Evolutionary conservation across 2,329 filamentous ascomycete species (phyloP).

Genomic region (Pseudogymnoascus sp.): DNA sequence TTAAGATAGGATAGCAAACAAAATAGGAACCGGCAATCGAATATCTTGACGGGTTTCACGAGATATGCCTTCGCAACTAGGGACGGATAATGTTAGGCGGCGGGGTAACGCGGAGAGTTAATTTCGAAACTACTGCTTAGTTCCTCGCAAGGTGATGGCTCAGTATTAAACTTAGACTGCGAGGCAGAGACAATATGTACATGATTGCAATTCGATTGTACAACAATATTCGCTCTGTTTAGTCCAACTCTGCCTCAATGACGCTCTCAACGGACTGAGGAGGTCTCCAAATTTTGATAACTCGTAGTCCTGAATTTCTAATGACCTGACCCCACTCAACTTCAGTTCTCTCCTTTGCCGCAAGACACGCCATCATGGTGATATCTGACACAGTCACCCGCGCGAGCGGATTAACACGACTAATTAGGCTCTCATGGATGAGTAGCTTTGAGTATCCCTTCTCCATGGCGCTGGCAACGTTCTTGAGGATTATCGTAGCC

Average conservation of each 20-base stretch:
- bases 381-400: slow-evolving; percentile 31
- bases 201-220: neutral
- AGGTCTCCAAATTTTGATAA: slow-evolving; percentile 3
- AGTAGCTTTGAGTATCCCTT: slow-evolving; percentile 32
- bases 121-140: no score
- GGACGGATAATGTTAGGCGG: no score
- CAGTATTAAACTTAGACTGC: neutral
- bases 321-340: slow-evolving; percentile 23
- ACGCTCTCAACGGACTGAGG: slow-evolving; percentile 1
- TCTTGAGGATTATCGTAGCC: slow-evolving; percentile 16
- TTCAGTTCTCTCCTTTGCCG: slow-evolving; percentile 29
- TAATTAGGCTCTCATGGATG: slow-evolving; percentile 32
- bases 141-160: neutral
- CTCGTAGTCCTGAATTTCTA: neutral
- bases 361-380: slow-evolving; percentile 30
- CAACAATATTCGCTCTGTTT: neutral
- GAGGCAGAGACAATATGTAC: neutral
- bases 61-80: no score
- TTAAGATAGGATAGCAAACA: no score
- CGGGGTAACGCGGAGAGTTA: no score
- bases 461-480: slow-evolving; percentile 26
- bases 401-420: slow-evolving; percentile 24
- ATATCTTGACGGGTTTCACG: no score
- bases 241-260: neutral
- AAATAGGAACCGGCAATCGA: no score